A percentile compares a stretch with the other conserved stretches of the same genome.
Evolutionary conservation across 1,139 yeast species (phyloP).

Genomic region (Kodamaea anthophila): DNA sequence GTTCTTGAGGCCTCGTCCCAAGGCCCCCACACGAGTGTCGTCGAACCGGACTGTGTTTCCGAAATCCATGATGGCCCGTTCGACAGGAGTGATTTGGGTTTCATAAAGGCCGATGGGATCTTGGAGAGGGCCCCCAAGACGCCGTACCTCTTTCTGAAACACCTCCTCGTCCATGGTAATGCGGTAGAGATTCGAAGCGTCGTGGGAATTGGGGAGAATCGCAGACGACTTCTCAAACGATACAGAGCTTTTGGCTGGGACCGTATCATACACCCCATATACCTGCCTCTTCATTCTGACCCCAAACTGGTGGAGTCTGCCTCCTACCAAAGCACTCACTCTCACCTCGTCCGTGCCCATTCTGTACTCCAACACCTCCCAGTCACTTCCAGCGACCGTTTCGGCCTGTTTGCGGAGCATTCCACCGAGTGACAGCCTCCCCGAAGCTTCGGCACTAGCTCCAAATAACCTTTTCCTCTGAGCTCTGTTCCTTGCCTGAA

Average conservation of each 20-base stretch:
- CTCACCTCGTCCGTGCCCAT: conserved; percentile 69
- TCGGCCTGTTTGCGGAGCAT: conserved; percentile 77
- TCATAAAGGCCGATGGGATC: conserved; percentile 74
- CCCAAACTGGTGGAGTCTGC: conserved; percentile 65
- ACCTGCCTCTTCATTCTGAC: conserved; percentile 71
- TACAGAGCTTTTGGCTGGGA: no score
- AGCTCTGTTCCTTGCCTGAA: conserved; percentile 63
- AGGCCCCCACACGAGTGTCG: conserved; percentile 65
- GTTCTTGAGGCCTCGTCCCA: conserved; percentile 80
- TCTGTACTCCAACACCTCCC: conserved; percentile 80
- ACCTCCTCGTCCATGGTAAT: conserved; percentile 62
- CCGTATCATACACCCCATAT: conserved; percentile 49
- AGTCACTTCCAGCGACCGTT: conserved; percentile 62
- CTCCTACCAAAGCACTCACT: conserved; percentile 65
- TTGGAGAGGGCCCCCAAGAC: conserved; percentile 60
- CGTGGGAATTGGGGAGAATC: conserved; percentile 66
- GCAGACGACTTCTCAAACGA: conserved; percentile 57
- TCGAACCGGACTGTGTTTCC: conserved; percentile 72
- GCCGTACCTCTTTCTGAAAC: conserved; percentile 50
- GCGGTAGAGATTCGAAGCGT: conserved; percentile 51
- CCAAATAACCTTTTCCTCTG: conserved; percentile 81
- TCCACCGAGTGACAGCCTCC: conserved; percentile 54
- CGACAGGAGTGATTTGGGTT: conserved; percentile 57
- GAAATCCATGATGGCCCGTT: conserved; percentile 70
- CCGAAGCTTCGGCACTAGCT: conserved; percentile 40